Percentiles rank a stretch among this genome's conserved stretches.
Evolutionary conservation across 139 green algal genomes (phyloP).

Genomic region (Protoeuglena noctilucae): DNA sequence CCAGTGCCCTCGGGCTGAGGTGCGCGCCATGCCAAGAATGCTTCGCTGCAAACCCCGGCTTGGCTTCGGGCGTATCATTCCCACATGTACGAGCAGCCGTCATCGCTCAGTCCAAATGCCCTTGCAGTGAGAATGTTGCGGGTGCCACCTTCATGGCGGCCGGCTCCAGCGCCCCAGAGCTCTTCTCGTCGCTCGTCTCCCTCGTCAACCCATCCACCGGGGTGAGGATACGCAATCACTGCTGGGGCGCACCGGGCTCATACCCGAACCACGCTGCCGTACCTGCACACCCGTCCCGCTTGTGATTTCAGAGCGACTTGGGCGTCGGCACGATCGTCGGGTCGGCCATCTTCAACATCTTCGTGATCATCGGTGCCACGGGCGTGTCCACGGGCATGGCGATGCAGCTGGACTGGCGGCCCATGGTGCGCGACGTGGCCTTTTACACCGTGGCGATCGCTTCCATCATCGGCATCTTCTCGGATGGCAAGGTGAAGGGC

Average conservation of each 20-base stretch:
- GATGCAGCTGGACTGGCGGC: constrained; percentile 21
- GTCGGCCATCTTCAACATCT: constrained; percentile 25
- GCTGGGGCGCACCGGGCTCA: too few species aligned
- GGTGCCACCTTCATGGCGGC: constrained; percentile 32
- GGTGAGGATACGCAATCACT: too few species aligned
- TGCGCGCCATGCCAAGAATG: too few species aligned
- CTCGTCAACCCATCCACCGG: constrained; percentile 11
- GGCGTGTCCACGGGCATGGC: constrained; percentile 14
- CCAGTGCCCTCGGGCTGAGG: constrained; percentile 14
- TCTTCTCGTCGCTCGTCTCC: constrained; percentile 21
- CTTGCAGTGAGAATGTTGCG: constrained; percentile 22
- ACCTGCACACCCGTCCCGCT: too few species aligned
- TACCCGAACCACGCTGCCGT: too few species aligned
- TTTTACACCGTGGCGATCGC: constrained; percentile 20
- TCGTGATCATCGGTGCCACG: constrained; percentile 24
- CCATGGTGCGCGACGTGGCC: constrained; percentile 15
- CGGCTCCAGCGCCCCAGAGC: constrained; percentile 21
- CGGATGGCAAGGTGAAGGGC: constrained; percentile 14
- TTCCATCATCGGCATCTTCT: constrained; percentile 13
- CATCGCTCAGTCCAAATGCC: too few species aligned
- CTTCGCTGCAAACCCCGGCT: too few species aligned
- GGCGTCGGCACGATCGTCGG: constrained; percentile 26
- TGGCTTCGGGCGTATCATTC: too few species aligned
- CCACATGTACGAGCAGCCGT: too few species aligned
- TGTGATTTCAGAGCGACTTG: constrained; percentile 20